Evolutionary conservation across 169 alveolate genomes (phyloP).

Genomic region (Cystoisospora suis): DNA sequence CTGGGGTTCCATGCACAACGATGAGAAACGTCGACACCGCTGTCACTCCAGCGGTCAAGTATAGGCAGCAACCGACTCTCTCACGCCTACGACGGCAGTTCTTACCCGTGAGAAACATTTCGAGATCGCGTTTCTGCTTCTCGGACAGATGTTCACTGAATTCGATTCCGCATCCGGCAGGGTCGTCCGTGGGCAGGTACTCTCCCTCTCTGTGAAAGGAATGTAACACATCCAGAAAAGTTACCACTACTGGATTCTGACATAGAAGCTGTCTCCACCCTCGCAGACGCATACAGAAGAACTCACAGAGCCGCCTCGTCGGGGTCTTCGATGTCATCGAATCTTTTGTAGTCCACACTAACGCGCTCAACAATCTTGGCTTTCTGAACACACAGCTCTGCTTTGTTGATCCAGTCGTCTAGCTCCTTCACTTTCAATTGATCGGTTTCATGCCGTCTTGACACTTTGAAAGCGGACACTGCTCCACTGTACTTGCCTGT

Average conservation of each 20-base stretch:
- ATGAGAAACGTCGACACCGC: background rate
- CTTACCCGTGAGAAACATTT: slow-evolving; percentile 13
- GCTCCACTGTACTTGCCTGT: slow-evolving; percentile 36
- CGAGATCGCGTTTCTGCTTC: slow-evolving; percentile 9
- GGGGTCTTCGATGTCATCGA: slow-evolving; percentile 20
- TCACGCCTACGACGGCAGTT: background rate
- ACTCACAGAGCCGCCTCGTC: background rate
- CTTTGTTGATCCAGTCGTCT: background rate
- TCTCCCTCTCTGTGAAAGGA: no score
- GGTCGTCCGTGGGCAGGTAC: no score
- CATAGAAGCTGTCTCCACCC: background rate
- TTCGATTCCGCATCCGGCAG: slow-evolving; percentile 13
- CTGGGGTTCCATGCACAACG: background rate
- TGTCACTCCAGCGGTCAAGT: no score
- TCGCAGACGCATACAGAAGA: background rate
- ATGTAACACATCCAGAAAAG: background rate
- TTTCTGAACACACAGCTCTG: background rate
- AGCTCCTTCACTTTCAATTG: background rate
- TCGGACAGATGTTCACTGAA: slow-evolving; percentile 17
- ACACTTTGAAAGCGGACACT: slow-evolving; percentile 14
- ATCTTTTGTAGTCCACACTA: background rate
- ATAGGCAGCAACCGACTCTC: no score
- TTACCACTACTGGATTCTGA: background rate
- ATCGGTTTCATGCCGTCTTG: background rate
- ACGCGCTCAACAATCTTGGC: slow-evolving; percentile 20